These are phyloP conservation scores for Schizophyllum amplum DNA, from an alignment of 1,284 basidiomycete species.

Conservation along the genomic window DNA sequence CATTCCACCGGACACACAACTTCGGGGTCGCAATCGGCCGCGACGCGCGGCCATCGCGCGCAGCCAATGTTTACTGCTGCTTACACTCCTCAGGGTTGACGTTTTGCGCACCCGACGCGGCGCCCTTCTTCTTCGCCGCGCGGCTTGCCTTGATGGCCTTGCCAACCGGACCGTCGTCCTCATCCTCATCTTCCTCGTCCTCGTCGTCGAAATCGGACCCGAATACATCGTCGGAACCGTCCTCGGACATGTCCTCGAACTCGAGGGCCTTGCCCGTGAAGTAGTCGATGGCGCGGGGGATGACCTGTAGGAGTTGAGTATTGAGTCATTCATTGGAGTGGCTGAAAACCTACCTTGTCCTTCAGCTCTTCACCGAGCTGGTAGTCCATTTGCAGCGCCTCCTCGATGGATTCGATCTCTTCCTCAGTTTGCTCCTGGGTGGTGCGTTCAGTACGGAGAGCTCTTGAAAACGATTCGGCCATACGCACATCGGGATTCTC, in stretches of 20 bases:
- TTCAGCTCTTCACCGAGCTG: conserved; percentile 98
- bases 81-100: conserved; percentile 80
- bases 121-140: neutral
- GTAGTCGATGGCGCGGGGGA: conserved; percentile 91
- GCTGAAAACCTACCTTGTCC: conserved; percentile 60
- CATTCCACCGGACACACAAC: no score
- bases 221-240: conserved; percentile 44
- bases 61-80: conserved; percentile 77
- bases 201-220: conserved; percentile 58
- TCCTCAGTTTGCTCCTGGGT: conserved; percentile 67
- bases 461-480: neutral
- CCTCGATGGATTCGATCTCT: conserved; percentile 84
- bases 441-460: neutral
- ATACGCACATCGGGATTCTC: conserved; percentile 43
- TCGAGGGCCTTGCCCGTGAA: conserved; percentile 96
- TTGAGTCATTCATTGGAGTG: neutral
- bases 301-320: conserved; percentile 54
- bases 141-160: conserved; percentile 36
- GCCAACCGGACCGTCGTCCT: conserved; percentile 51
- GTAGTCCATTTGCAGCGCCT: conserved; percentile 93
- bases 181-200: conserved; percentile 48
- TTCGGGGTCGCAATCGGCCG: no score
- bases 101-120: conserved; percentile 28
- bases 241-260: conserved; percentile 77
- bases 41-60: no score